A percentile compares a stretch with the other conserved stretches of the same genome.
phyloP scores from a whole-genome alignment of 2,329 filamentous ascomycete genomes.

The Sarocladium kiliense region DNA sequence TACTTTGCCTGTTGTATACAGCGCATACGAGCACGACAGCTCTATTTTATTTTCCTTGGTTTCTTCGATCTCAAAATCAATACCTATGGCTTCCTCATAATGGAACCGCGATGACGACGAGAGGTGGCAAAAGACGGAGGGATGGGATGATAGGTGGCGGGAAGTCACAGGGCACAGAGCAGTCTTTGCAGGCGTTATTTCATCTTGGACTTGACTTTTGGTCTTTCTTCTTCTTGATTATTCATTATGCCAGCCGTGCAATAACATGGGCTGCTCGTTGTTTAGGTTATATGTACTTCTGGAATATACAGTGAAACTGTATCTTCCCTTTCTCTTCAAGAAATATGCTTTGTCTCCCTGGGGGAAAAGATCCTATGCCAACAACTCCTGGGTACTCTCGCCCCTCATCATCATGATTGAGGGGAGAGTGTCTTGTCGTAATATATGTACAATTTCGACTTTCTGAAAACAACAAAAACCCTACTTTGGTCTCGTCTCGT shows the following conservation, averaged over 20 bases:
- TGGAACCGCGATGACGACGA: too few relatives aligned
- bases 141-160: neutral
- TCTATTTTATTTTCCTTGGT: neutral
- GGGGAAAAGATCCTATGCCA: neutral
- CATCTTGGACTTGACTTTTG: neutral
- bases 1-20: neutral
- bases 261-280: neutral
- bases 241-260: constrained; percentile 1
- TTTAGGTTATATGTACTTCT: neutral
- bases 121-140: too few relatives aligned
- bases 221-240: neutral
- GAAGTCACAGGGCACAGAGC: neutral
- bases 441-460: neutral
- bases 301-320: neutral
- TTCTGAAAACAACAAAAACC: neutral
- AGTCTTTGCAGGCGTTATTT: neutral
- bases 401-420: neutral
- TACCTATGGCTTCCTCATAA: too few relatives aligned
- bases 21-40: neutral
- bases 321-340: neutral
- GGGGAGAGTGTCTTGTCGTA: neutral
- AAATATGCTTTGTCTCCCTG: neutral
- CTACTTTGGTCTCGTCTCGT: neutral
- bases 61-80: too few relatives aligned
- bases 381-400: neutral